Base-by-base conservation (phyloP, 352 stramenopile species). In the Pythium monospermum region DNA sequence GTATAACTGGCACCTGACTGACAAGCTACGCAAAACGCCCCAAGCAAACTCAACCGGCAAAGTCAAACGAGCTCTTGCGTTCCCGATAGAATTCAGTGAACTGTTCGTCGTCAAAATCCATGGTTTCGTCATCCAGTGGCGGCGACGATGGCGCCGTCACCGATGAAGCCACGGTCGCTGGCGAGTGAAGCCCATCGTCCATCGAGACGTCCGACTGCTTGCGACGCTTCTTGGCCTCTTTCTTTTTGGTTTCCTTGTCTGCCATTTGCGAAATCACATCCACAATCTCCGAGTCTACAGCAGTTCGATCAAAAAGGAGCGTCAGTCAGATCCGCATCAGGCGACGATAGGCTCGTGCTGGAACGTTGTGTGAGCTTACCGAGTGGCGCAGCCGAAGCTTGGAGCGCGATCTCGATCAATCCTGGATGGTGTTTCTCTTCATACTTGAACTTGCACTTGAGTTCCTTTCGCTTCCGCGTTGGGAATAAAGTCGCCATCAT, bases 371-470 rank as follows among this genome's bases (percentile, higher is more conserved):
- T n/a, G n/a, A 33, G 19, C 53, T 4, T 67, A 78, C 65, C 63
- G 3, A 94, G 61, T 16, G 83, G 83, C 0, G 80, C 76, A 35
- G 75, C 58, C 3, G 83, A 86, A 1, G 78, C 80, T 49, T 79
- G 71, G 2, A 94, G 65, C 7, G 83, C 83, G 35, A 94, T 87
- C 44, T 94, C 83, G 27, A 94, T 88, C 12, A 94, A 60, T 28
- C 55, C 60, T 1, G 73, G 66, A 31, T 90, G 77, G 36, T 82
- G 69, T 66, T 87, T 94, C 58, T 94, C 83, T 46, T 94, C 83
- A 31, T 77, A 87, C 51, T 94, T 94, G 58, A 94, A 94, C 48
- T 94, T 94, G 59, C 72, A 80, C 66, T 94, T 94, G 16, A 94
- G 65, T 41, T 94, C 83, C 55, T 84, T 82, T 16, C 80, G 83